A percentile compares a stretch with the other conserved stretches of the same genome.
These are phyloP conservation scores for Leccinum ochraceum DNA, from an alignment of 768 basidiomycete species.

Conservation along the genomic window DNA sequence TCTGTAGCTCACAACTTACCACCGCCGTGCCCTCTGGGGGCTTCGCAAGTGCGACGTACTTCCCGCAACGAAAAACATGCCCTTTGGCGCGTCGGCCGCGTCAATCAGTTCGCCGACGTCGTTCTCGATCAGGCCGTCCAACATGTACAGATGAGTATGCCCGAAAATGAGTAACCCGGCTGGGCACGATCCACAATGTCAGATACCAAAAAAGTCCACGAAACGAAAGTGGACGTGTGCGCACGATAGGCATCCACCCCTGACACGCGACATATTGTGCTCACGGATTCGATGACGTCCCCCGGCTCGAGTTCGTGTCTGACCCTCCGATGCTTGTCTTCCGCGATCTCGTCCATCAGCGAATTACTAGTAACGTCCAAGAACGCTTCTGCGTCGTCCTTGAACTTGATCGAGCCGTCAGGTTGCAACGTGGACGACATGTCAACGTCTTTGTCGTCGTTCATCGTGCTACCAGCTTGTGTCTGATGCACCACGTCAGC, in stretches of 20 bases:
- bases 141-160: slow-evolving; percentile 80
- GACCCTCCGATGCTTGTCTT: slow-evolving; percentile 87
- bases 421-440: slow-evolving; percentile 42
- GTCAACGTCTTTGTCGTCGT: slow-evolving; percentile 42
- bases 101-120: slow-evolving; percentile 89
- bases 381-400: slow-evolving; percentile 14
- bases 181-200: slow-evolving; percentile 3
- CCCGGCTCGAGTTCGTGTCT: slow-evolving; percentile 86
- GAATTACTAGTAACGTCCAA: slow-evolving; percentile 37
- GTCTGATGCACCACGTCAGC: slow-evolving; percentile 36
- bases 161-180: slow-evolving; percentile 91
- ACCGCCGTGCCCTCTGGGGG: slow-evolving; percentile 80
- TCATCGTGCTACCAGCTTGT: slow-evolving; percentile 37
- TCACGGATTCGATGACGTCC: slow-evolving; percentile 85
- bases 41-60: slow-evolving; percentile 78
- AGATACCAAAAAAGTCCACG: neutral
- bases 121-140: slow-evolving; percentile 86
- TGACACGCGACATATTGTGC: slow-evolving; percentile 83
- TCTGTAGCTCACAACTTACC: slow-evolving; percentile 47
- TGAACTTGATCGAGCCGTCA: slow-evolving; percentile 13
- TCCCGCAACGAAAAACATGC: slow-evolving; percentile 81
- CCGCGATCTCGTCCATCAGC: slow-evolving; percentile 74
- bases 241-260: slow-evolving; percentile 92
- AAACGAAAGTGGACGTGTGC: slow-evolving; percentile 23
- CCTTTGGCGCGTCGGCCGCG: slow-evolving; percentile 79